Evolutionary conservation across 306 rosid species (phyloP).

Genomic region (Ceratonia siliqua): DNA sequence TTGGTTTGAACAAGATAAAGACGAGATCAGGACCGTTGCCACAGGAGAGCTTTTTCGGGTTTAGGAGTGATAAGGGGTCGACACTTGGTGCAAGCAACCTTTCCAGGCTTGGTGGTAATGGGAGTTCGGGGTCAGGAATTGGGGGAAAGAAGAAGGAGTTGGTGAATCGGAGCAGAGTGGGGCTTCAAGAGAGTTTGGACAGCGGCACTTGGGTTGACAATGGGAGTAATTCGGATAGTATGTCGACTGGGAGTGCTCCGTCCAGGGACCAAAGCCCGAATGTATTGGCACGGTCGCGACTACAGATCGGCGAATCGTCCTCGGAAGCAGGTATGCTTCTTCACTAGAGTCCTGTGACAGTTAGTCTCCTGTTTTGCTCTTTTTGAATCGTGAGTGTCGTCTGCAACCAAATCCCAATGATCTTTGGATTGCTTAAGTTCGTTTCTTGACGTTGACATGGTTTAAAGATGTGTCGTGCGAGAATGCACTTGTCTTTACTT

Average conservation of each 20-base stretch:
- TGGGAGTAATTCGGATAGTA: conserved; percentile 57
- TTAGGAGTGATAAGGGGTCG: conserved; percentile 65
- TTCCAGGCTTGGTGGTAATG: conserved; percentile 50
- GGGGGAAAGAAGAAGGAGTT: conserved; percentile 61
- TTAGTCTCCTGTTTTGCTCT: neutral
- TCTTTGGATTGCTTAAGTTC: neutral
- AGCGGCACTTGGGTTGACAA: conserved; percentile 53
- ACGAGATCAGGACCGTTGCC: conserved; percentile 99
- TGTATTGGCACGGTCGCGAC: conserved; percentile 56
- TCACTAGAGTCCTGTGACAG: neutral
- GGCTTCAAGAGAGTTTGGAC: conserved; percentile 50
- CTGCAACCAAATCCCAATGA: neutral
- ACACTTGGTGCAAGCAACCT: conserved; percentile 67
- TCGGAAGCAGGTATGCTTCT: conserved; percentile 60
- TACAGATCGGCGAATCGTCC: conserved; percentile 70
- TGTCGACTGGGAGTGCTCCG: conserved; percentile 55
- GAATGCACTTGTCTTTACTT: neutral
- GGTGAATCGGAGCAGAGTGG: conserved; percentile 44
- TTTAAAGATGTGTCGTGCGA: neutral
- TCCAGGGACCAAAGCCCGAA: conserved; percentile 72
- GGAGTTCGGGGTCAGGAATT: conserved; percentile 31
- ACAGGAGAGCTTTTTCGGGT: conserved; percentile 93
- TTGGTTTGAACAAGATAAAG: conserved; percentile 86
- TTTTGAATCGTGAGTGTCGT: neutral
- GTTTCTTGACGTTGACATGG: neutral